Evolutionary conservation across 257 asterid species (phyloP), one percentile per base, ranked within the genome.

Genomic region (Gentiana dahurica): DNA sequence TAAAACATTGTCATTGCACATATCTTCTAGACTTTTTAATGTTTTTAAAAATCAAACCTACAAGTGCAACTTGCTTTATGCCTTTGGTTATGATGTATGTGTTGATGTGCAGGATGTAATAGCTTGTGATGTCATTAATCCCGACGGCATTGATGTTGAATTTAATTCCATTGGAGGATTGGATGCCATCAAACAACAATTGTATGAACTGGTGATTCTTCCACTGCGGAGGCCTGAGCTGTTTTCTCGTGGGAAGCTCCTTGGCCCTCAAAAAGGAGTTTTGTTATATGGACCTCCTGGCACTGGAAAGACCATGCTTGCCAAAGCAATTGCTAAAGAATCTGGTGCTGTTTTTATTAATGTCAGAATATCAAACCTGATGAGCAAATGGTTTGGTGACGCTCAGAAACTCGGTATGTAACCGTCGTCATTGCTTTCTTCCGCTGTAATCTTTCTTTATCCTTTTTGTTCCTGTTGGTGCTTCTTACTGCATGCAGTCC

Each of bases 351-450:
- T 80, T 65, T 92, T 92, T 59, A 92, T 92, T 59, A 88, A 92
- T 15, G 81, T 92, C 58, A 85, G 79, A 71, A 57, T 84, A 72
- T 85, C 98, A 12, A 92, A 81, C 71, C 68, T 92, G 58, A 92
- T 88, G 98, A 92, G 97, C 80, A 92, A 92, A 73, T 92, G 94
- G 95, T 92, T 87, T 60, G 98, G 98, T 45, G 98, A 92, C 71
- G 95, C 98, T 47, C 97, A 92, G 61, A 92, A 92, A 69, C 75
- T 92, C 35, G 98, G 98, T 92, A 57, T 11, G 24, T 24, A 24
- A 24, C 24, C 24, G 81, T 67, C 50, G 38, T 49, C 41, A 11
- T 58, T 34, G 11, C 46, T 47, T 5, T 39, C 33, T 54, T 62
- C 33, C 56, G 54, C 37, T 58, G 43, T 46, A 50, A 51, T 55